Evolutionary conservation across 805 yeast species (phyloP).

Genomic region (Kuraishia piskuri): DNA sequence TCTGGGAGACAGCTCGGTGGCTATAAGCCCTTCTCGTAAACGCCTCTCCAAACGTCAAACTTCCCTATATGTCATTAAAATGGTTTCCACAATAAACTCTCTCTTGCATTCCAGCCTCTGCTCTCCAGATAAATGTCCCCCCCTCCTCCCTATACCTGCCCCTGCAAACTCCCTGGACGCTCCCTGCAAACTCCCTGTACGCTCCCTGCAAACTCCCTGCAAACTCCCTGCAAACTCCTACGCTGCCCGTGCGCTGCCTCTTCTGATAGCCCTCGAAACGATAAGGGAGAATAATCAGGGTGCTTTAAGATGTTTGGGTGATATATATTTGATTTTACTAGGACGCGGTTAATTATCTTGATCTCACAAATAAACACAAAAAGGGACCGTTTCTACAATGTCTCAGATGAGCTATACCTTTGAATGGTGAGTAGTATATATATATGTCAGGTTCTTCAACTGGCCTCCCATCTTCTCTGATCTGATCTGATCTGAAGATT

Average conservation of each 20-base stretch:
- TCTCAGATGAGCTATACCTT: constrained; percentile 6
- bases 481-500: too few relatives aligned
- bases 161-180: too few relatives aligned
- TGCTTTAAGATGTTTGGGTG: neutral
- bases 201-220: neutral
- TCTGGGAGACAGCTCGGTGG: too few relatives aligned
- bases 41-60: too few relatives aligned
- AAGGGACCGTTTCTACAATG: neutral
- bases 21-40: too few relatives aligned
- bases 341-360: neutral
- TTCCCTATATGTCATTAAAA: too few relatives aligned
- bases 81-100: too few relatives aligned
- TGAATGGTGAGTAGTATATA: constrained; percentile 9
- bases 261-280: neutral
- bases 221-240: neutral
- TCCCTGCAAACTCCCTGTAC: neutral
- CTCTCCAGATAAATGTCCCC: too few relatives aligned
- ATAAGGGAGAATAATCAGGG: neutral
- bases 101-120: too few relatives aligned
- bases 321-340: neutral
- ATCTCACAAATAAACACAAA: neutral
- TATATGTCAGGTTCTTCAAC: too few relatives aligned
- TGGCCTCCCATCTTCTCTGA: too few relatives aligned
- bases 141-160: too few relatives aligned
- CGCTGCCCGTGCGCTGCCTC: neutral